A percentile compares a stretch with the other conserved stretches of the same genome.
phyloP scores from a whole-genome alignment of 108 stramenopile species.

The Nitzschia putrida region DNA sequence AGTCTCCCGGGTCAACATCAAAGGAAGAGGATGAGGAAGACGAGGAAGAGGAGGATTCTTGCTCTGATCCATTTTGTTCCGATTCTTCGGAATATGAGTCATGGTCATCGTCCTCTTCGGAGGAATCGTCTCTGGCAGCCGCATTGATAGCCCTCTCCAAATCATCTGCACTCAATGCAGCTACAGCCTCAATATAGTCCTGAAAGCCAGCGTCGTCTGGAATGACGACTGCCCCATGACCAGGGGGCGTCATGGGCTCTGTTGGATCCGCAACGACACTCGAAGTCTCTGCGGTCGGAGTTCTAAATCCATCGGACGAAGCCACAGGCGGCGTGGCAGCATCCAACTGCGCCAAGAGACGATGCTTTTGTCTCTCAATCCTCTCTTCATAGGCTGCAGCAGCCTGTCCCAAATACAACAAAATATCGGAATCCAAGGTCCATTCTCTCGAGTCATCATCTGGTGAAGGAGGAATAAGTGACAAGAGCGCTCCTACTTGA shows the following conservation, averaged over 20 bases:
- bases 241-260: conserved; percentile 22
- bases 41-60: conserved; percentile 40
- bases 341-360: conserved; percentile 29
- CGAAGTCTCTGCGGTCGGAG: background rate
- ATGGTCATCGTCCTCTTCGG: conserved; percentile 18
- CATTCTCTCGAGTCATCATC: conserved; percentile 25
- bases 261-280: conserved; percentile 3
- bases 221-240: conserved; percentile 14
- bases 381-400: conserved; percentile 71
- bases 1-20: conserved; percentile 24
- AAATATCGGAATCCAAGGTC: conserved; percentile 44
- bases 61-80: conserved; percentile 3
- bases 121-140: conserved; percentile 29
- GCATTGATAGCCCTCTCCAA: conserved; percentile 28
- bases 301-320: background rate
- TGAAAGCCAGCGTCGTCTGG: conserved; percentile 12
- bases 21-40: conserved; percentile 36
- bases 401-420: conserved; percentile 67
- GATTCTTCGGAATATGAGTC: conserved; percentile 19
- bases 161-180: conserved; percentile 19
- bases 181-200: conserved; percentile 34
- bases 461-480: conserved; percentile 30
- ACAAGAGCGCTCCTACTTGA: conserved; percentile 61
- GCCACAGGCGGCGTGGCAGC: background rate
- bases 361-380: conserved; percentile 72